phyloP scores from a whole-genome alignment of 2,329 filamentous ascomycete species.

The Dryadomyces quercus-mongolicae region DNA sequence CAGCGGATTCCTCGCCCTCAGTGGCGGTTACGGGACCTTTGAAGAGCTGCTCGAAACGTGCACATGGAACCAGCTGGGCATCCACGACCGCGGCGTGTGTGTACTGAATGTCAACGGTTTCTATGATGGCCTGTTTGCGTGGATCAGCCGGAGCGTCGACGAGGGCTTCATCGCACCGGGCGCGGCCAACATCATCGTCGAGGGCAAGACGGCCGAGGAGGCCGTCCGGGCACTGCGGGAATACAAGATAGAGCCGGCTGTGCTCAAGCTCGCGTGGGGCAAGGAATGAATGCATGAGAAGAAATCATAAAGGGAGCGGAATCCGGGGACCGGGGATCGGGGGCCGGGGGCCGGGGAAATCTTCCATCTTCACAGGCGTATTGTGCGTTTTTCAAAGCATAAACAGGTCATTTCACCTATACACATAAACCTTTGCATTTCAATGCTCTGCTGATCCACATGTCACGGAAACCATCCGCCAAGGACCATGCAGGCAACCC shows the following conservation, averaged over 20 bases:
- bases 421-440: neutral
- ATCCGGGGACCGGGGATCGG: too few species aligned
- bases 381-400: too few species aligned
- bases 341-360: too few species aligned
- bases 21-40: constrained; percentile 85
- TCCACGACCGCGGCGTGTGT: constrained; percentile 69
- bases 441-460: neutral
- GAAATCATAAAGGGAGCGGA: neutral
- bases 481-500: too few species aligned
- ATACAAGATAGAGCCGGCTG: constrained; percentile 64
- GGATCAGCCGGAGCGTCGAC: constrained; percentile 65
- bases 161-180: constrained; percentile 63
- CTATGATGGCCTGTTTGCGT: constrained; percentile 75
- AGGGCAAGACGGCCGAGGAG: constrained; percentile 59
- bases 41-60: constrained; percentile 89
- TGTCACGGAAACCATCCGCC: neutral
- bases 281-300: constrained; percentile 31
- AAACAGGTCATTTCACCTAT: too few species aligned
- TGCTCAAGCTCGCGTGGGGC: constrained; percentile 75
- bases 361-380: too few species aligned
- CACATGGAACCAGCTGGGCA: constrained; percentile 95
- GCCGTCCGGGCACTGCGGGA: constrained; percentile 58
- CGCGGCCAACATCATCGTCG: constrained; percentile 67
- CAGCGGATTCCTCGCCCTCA: constrained; percentile 78
- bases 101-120: constrained; percentile 83